Evolutionary conservation across 2,329 filamentous ascomycete genomes (phyloP).

Genomic region (Aspergillus thermomutatus): DNA sequence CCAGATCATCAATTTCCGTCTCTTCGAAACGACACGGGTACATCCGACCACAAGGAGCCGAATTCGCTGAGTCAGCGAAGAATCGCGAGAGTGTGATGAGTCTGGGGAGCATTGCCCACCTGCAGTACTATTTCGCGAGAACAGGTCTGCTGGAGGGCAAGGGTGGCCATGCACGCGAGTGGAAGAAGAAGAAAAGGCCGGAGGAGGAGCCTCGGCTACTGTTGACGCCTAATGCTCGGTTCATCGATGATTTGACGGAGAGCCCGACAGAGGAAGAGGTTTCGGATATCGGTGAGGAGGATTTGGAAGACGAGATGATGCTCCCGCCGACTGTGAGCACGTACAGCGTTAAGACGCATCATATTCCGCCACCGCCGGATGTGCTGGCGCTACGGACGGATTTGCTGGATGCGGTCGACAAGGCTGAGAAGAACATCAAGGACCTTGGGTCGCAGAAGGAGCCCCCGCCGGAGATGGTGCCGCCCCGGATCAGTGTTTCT

Average conservation of each 20-base stretch:
- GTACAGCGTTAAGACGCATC: conserved; percentile 80
- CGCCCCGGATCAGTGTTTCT: conserved; percentile 30
- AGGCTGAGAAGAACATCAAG: conserved; percentile 65
- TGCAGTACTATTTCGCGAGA: conserved; percentile 97
- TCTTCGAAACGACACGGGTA: conserved; percentile 68
- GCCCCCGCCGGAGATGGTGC: conserved; percentile 26
- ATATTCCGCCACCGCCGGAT: conserved; percentile 78
- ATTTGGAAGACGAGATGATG: conserved; percentile 68
- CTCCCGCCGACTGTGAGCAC: conserved; percentile 96
- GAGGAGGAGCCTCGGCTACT: conserved; percentile 41
- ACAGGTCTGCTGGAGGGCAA: conserved; percentile 93
- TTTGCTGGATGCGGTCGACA: conserved; percentile 64
- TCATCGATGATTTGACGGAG: conserved; percentile 45
- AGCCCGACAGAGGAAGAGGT: conserved; percentile 47
- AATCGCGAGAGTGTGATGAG: conserved; percentile 94
- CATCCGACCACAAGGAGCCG: conserved; percentile 79
- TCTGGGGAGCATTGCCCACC: conserved; percentile 89
- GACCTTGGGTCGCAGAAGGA: conserved; percentile 35
- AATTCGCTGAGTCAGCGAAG: conserved; percentile 86
- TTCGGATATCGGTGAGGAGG: conserved; percentile 44
- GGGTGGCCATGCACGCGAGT: conserved; percentile 77
- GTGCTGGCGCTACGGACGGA: conserved; percentile 72
- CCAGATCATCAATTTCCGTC: conserved; percentile 41
- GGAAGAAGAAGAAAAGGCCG: conserved; percentile 49
- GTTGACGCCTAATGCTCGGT: conserved; percentile 37